These are phyloP conservation scores for Polymyxa betae DNA, from an alignment of 208 protist species.

Conservation along the genomic window DNA sequence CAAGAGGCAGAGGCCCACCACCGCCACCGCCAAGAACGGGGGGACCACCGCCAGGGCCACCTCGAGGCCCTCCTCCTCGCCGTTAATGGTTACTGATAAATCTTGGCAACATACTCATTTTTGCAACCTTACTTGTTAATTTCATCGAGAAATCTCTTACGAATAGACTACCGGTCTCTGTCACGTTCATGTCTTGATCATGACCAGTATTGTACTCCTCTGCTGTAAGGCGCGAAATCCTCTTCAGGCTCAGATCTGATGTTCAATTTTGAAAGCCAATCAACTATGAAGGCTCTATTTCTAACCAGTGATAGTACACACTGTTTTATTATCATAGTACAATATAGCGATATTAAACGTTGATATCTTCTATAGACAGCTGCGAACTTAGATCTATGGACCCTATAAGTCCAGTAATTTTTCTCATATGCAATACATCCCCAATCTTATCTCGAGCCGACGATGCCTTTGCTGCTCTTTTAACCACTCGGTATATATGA, in stretches of 20 bases:
- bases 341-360: no score
- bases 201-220: no score
- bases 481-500: neutral
- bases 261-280: no score
- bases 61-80: neutral
- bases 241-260: no score
- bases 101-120: no score
- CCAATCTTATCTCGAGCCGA: neutral
- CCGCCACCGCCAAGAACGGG: neutral
- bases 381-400: neutral
- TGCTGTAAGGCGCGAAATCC: no score
- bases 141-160: no score
- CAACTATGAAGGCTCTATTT: no score
- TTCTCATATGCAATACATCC: neutral
- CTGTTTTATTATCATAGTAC: neutral
- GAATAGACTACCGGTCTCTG: no score
- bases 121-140: no score
- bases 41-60: neutral
- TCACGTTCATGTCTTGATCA: no score
- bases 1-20: neutral
- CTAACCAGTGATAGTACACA: neutral
- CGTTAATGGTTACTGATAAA: neutral
- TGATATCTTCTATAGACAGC: neutral
- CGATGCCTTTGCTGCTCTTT: neutral
- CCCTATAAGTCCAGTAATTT: neutral